Evolutionary conservation across 768 basidiomycete species (phyloP).

Genomic region (Suillus weaverae): DNA sequence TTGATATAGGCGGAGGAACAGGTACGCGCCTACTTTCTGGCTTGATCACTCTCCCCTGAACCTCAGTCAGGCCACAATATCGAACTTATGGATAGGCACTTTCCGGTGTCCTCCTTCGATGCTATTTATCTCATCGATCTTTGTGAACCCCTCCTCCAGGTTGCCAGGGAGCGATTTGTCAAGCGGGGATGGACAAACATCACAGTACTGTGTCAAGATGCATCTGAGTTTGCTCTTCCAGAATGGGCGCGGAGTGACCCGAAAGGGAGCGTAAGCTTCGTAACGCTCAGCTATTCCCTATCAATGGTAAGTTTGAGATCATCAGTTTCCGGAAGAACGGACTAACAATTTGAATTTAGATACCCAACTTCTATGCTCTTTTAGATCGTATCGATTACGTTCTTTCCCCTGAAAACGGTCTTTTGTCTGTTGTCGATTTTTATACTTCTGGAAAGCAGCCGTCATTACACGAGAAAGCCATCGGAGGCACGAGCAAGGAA

Average conservation of each 20-base stretch:
- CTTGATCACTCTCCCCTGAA: neutral
- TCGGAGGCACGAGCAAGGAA: slow-evolving; percentile 60
- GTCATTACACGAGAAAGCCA: slow-evolving; percentile 58
- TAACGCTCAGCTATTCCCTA: slow-evolving; percentile 57
- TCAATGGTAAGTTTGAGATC: slow-evolving; percentile 46
- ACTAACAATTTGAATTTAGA: slow-evolving; percentile 33
- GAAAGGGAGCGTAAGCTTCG: slow-evolving; percentile 53
- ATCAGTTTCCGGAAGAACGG: neutral
- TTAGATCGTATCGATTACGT: slow-evolving; percentile 69
- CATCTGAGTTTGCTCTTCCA: slow-evolving; percentile 63
- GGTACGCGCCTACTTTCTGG: slow-evolving; percentile 30
- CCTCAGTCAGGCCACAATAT: slow-evolving; percentile 56
- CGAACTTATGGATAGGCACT: slow-evolving; percentile 66
- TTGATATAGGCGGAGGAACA: slow-evolving; percentile 79
- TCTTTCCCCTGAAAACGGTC: slow-evolving; percentile 55
- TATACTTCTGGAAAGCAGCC: slow-evolving; percentile 60
- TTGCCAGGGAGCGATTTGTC: slow-evolving; percentile 67
- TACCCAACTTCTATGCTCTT: slow-evolving; percentile 62
- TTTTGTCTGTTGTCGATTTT: slow-evolving; percentile 73
- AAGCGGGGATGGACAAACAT: slow-evolving; percentile 74
- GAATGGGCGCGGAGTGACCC: slow-evolving; percentile 53
- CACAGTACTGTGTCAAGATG: slow-evolving; percentile 71
- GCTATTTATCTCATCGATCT: slow-evolving; percentile 72
- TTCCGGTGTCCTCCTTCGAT: slow-evolving; percentile 60
- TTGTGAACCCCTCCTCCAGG: slow-evolving; percentile 67